Evolutionary conservation across 257 asterid genomes (phyloP), one percentile per base, ranked within the genome.

Genomic region (Petunia secreta): DNA sequence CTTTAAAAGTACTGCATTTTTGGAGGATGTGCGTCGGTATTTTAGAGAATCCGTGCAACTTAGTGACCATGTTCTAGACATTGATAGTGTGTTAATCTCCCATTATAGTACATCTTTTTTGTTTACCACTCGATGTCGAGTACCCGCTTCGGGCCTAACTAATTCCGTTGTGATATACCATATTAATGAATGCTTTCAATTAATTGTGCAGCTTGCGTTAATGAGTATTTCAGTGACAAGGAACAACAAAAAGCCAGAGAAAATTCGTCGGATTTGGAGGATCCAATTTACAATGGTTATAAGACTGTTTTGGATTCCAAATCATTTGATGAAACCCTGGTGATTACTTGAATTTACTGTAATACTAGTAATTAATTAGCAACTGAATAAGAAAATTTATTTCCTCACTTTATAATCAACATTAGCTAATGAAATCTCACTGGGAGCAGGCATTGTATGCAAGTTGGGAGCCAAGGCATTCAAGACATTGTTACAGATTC

Each of bases 391-490:
- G 1, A 1, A 48, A 48, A 46, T 5, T 3, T 46, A 46, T 7
- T 9, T 46, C 53, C 53, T 46, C 6, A 5, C 53, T 4, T 7
- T 46, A 4, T 4, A 46, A 44, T 5, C 0, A 68, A 68, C n/a
- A 43, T 3, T 68, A 68, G 44, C 11, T 2, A 38, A 65, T 65
- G 36, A 13, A 65, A 65, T 11, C 15, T 10, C 48, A 11, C 25
- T 6, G 46, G 60, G 60, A 44, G 14, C 78, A 93, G 98, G 98
- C 98, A 53, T 6, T 91, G 86, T 89, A 94, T 50, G 99, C 99
- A 38, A 96, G 99, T 79, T 96, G 99, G 99, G 99, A 96, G 90
- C 99, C 99, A 75, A 89, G 98, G 84, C 97, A 93, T 83, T 91
- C 98, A 14, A 89, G 89, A 75, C 88, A 89, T 50, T 93, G 97